These are phyloP conservation scores for Neopestalotiopsis sp. DNA, from an alignment of 2,329 filamentous ascomycete genomes.

Conservation along the genomic window DNA sequence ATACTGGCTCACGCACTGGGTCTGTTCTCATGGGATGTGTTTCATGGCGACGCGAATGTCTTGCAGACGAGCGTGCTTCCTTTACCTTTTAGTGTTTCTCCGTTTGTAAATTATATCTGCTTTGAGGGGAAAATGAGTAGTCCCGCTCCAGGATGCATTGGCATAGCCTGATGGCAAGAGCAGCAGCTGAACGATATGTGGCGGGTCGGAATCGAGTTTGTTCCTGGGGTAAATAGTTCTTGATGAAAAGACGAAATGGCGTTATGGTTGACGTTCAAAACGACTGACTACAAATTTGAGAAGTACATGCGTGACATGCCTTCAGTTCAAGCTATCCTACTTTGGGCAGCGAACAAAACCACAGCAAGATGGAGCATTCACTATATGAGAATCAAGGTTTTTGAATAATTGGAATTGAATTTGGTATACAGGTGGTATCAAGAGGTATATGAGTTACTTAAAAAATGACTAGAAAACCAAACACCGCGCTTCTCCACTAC, in stretches of 20 bases:
- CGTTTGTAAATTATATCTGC: slow-evolving; percentile 2
- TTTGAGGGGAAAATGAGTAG: neutral
- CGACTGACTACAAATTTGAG: neutral
- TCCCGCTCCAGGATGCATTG: neutral
- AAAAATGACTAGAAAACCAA: neutral
- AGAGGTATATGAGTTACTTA: slow-evolving; percentile 12
- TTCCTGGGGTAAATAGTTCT: neutral
- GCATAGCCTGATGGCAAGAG: neutral
- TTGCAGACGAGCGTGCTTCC: slow-evolving; percentile 2
- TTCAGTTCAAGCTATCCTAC: no score
- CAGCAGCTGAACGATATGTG: slow-evolving; percentile 1
- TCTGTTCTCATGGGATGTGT: neutral
- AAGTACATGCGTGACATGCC: no score
- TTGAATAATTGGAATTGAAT: neutral
- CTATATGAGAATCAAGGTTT: neutral
- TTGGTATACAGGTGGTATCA: slow-evolving; percentile 2
- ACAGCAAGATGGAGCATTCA: no score
- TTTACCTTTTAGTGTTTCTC: neutral
- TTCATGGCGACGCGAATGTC: slow-evolving; percentile 4
- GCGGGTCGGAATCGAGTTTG: slow-evolving; percentile 1
- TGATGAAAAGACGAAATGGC: neutral
- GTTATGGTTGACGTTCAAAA: neutral
- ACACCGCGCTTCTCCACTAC: neutral
- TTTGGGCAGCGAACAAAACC: no score
- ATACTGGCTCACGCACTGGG: neutral